Percentiles rank a stretch among this genome's conserved stretches.
phyloP scores from a whole-genome alignment of 2,329 filamentous ascomycete species.

The Amesomyces nigricolor region DNA sequence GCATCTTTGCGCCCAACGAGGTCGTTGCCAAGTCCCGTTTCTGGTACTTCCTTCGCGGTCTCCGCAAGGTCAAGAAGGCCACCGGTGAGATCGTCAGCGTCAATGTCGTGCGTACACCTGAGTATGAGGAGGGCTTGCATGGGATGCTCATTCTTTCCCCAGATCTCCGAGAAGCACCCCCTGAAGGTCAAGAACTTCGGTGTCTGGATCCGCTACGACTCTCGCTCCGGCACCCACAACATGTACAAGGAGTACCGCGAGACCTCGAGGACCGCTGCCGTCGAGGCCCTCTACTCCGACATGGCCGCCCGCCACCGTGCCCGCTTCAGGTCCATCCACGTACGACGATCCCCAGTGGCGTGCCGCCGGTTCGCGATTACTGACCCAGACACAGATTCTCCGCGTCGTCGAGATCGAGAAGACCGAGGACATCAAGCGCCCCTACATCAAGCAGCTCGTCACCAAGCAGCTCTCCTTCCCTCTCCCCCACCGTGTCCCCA shows the following conservation, averaged over 20 bases:
- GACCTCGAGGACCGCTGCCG: slow-evolving; percentile 91
- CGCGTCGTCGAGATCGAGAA: slow-evolving; percentile 98
- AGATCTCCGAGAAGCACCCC: slow-evolving; percentile 99
- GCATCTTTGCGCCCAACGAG: slow-evolving; percentile 96
- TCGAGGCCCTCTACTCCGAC: slow-evolving; percentile 97
- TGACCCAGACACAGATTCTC: slow-evolving; percentile 65
- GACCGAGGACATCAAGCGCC: slow-evolving; percentile 88
- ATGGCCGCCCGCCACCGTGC: slow-evolving; percentile 98
- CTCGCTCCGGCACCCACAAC: slow-evolving; percentile 99
- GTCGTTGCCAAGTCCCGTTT: slow-evolving; percentile 99
- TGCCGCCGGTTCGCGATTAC: slow-evolving; percentile 16
- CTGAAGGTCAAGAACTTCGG: slow-evolving; percentile 99
- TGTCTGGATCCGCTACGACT: slow-evolving; percentile 99
- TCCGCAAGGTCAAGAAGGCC: slow-evolving; percentile 99
- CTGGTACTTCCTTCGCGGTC: slow-evolving; percentile 99
- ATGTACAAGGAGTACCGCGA: slow-evolving; percentile 99
- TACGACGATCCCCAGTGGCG: slow-evolving; percentile 47
- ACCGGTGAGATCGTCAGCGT: slow-evolving; percentile 98
- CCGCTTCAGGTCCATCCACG: slow-evolving; percentile 97
- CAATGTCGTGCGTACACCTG: slow-evolving; percentile 69
- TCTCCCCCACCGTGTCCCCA: slow-evolving; percentile 90
- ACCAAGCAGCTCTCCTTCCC: slow-evolving; percentile 96
- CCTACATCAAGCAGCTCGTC: slow-evolving; percentile 99
- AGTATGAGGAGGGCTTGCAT: background rate
- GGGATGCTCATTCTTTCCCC: slow-evolving; percentile 16